A percentile compares a stretch with the other conserved stretches of the same genome.
phyloP scores from a whole-genome alignment of 306 rosid genomes.

The Ceratonia siliqua region DNA sequence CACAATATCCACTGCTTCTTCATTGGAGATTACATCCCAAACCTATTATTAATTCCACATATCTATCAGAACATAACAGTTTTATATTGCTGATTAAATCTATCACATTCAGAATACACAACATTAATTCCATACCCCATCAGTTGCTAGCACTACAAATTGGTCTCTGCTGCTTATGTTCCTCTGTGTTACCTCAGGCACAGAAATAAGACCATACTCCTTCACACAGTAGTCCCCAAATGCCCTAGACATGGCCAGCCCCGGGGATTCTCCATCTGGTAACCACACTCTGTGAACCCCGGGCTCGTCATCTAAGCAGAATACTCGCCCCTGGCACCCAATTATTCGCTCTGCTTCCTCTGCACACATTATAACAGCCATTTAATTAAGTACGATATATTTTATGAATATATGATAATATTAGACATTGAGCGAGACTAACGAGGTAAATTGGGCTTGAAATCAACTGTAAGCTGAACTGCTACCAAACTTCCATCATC shows the following conservation, averaged over 20 bases:
- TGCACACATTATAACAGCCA: constrained; percentile 34
- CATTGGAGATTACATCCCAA: constrained; percentile 91
- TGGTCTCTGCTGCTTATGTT: constrained; percentile 60
- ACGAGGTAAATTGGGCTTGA: constrained; percentile 96
- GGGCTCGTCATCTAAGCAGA: constrained; percentile 77
- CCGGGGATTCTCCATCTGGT: constrained; percentile 71
- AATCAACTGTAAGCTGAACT: constrained; percentile 86
- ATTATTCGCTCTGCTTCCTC: constrained; percentile 92
- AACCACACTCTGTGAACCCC: constrained; percentile 88
- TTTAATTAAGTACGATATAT: too few relatives aligned
- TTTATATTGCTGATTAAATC: too few relatives aligned
- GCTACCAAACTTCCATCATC: constrained; percentile 70
- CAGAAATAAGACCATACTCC: constrained; percentile 78
- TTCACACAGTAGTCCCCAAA: constrained; percentile 88
- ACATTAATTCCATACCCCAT: constrained; percentile 77
- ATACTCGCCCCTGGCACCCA: constrained; percentile 75
- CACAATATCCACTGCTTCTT: constrained; percentile 91
- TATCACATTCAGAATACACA: neutral
- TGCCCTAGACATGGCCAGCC: constrained; percentile 93
- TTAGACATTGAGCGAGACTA: constrained; percentile 44
- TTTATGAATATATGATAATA: too few relatives aligned
- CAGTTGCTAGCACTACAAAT: constrained; percentile 87
- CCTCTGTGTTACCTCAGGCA: constrained; percentile 83
- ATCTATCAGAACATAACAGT: too few relatives aligned
- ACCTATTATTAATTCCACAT: too few relatives aligned